A percentile compares a stretch with the other conserved stretches of the same genome.
Evolutionary conservation across 1,284 basidiomycete genomes (phyloP).

Genomic region (Butyriboletus appendiculatus): DNA sequence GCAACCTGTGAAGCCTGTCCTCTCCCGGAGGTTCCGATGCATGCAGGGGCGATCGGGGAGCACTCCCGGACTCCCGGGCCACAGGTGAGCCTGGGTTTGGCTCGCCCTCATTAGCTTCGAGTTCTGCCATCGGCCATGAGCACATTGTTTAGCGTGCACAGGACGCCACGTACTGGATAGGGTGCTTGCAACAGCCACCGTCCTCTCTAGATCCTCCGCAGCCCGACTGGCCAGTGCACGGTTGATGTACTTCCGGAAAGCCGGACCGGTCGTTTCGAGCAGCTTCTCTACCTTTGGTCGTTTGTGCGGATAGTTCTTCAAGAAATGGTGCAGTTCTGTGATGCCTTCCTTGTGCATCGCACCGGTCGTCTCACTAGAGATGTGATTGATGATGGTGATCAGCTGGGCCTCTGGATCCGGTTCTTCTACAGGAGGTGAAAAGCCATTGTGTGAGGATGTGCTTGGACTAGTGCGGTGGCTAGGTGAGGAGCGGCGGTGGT

Average conservation of each 20-base stretch:
- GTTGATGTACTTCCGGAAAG: conserved; percentile 84
- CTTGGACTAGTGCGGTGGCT: conserved; percentile 69
- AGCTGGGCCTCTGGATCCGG: conserved; percentile 80
- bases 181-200: conserved; percentile 74
- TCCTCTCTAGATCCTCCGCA: conserved; percentile 80
- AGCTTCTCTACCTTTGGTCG: conserved; percentile 83
- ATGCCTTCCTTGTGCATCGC: conserved; percentile 89
- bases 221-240: conserved; percentile 81
- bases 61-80: conserved; percentile 24
- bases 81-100: conserved; percentile 32
- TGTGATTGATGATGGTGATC: conserved; percentile 85
- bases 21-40: conserved; percentile 43
- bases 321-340: conserved; percentile 93
- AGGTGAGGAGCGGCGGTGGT: conserved; percentile 53
- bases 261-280: conserved; percentile 78
- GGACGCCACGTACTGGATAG: conserved; percentile 61
- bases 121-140: conserved; percentile 44
- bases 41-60: conserved; percentile 32
- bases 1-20: conserved; percentile 71
- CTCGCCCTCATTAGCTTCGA: conserved; percentile 58
- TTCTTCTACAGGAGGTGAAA: conserved; percentile 60
- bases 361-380: conserved; percentile 85
- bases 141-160: conserved; percentile 2
- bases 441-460: conserved; percentile 56
- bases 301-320: conserved; percentile 91